A percentile compares a stretch with the other conserved stretches of the same genome.
phyloP scores from a whole-genome alignment of 2,329 filamentous ascomycete genomes.

The Fusarium sororula region DNA sequence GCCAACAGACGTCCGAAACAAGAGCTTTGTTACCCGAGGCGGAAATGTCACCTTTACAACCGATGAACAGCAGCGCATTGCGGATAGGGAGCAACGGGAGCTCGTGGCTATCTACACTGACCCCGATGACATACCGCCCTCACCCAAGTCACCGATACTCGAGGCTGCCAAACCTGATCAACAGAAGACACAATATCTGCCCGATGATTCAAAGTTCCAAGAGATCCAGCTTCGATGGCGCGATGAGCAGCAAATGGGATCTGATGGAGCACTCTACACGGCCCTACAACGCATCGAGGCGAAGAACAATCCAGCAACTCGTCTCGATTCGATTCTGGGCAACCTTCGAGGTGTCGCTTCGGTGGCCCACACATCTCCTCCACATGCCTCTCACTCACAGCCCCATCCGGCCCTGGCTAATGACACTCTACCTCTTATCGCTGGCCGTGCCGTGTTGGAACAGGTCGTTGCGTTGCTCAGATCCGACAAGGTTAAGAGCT shows the following conservation, averaged over 20 bases:
- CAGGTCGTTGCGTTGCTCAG: constrained; percentile 55
- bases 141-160: constrained; percentile 62
- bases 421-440: constrained; percentile 44
- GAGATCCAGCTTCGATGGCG: constrained; percentile 61
- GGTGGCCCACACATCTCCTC: constrained; percentile 20
- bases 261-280: constrained; percentile 52
- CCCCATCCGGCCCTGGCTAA: constrained; percentile 12
- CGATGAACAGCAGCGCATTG: constrained; percentile 64
- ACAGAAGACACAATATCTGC: constrained; percentile 49
- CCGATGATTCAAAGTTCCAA: constrained; percentile 52
- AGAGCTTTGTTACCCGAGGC: constrained; percentile 64
- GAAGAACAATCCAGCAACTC: constrained; percentile 48
- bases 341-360: constrained; percentile 43
- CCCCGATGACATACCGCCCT: constrained; percentile 62
- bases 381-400: constrained; percentile 12
- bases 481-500: constrained; percentile 56
- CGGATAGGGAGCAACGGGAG: constrained; percentile 65
- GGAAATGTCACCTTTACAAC: constrained; percentile 62
- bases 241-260: constrained; percentile 57
- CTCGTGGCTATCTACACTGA: constrained; percentile 70
- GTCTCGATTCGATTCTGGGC: constrained; percentile 53
- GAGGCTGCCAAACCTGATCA: constrained; percentile 43
- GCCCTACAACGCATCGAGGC: constrained; percentile 56
- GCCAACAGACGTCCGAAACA: constrained; percentile 54
- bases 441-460: constrained; percentile 50